Evolutionary conservation across 805 yeast species (phyloP), one percentile per base, ranked within the genome.

Genomic region (Starmerella lactis-condensi): DNA sequence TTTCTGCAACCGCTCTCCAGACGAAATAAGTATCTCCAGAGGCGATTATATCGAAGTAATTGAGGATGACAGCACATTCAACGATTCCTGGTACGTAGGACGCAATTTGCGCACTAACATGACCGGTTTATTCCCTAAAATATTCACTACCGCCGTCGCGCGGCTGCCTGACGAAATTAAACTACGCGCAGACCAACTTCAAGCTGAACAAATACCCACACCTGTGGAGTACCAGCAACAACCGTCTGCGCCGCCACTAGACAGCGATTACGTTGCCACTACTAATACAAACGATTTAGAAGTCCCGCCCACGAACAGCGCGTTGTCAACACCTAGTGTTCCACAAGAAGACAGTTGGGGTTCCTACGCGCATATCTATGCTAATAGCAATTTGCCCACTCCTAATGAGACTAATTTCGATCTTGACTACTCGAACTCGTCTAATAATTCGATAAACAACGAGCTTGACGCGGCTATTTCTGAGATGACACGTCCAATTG

Each of bases 71-170:
- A 67, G 74, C 39, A 94, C 79, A 47, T 89, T 76, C 53, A 76
- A 78, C 45, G 96, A 89, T 53, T 95, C 96, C 12, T 89, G 99
- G 99, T 89, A 75, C 49, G 75, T 78, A 36, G 61, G 58, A 18
- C 45, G 47, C 27, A 83, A 83, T 44, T 48, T 79, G 30, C 48
- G 66, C 30, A 72, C 85, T 1, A 67, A 69, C 32, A 65, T 67
- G 32, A 85, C 79, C 9, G 98, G 98, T 1, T 58, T 85, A 25
- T 89, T 82, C 48, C 98, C 98, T 10, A 77, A 76, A 42, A 70
- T 81, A 3, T 85, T 85, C 52, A 83, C 95, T 7, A 36, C 45
- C n/a, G 28, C 37, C 6, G 42, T 42, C 6, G 35, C 35, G 7
- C 19, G 18, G 17, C 28, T 38, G 11, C 42, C 46, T n/a, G 31